A percentile compares a stretch with the other conserved stretches of the same genome.
Evolutionary conservation across 2,329 filamentous ascomycete species (phyloP).

Genomic region (Scorias spongiosa): DNA sequence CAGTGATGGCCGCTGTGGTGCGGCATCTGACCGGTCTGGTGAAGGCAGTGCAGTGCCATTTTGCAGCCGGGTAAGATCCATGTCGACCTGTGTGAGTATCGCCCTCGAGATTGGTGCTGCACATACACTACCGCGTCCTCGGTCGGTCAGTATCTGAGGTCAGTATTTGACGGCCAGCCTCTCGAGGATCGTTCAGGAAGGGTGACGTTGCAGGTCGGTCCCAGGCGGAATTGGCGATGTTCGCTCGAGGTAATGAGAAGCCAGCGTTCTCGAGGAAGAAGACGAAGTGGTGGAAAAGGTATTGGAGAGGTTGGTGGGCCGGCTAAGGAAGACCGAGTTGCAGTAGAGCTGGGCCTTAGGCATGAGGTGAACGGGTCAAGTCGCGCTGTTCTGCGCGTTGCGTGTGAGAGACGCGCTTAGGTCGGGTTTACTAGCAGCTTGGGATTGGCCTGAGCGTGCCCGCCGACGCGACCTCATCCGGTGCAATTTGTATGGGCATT

Average conservation of each 20-base stretch:
- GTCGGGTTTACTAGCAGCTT: too few species aligned
- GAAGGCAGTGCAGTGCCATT: not conserved
- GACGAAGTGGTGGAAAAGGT: not conserved
- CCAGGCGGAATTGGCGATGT: not conserved
- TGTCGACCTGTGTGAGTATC: not conserved
- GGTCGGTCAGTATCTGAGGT: not conserved
- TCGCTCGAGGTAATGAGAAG: not conserved
- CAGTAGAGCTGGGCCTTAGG: not conserved
- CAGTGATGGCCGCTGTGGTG: slow-evolving; percentile 39
- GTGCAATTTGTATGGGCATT: not conserved
- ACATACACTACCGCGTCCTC: not conserved
- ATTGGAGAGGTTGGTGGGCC: not conserved
- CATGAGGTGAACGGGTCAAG: not conserved
- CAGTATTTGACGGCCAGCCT: not conserved
- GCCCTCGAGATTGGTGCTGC: not conserved
- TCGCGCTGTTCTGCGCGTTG: not conserved
- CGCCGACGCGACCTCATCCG: not conserved
- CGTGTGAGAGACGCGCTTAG: not conserved
- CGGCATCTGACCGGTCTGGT: slow-evolving; percentile 1
- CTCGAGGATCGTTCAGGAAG: not conserved
- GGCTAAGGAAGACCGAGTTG: not conserved
- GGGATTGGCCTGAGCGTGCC: not conserved
- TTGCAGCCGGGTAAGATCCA: not conserved
- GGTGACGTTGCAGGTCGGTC: not conserved
- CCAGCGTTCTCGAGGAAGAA: not conserved